These are phyloP conservation scores for Saccharum spontaneum DNA, from an alignment of 176 grass and related monocot species.

Conservation along the genomic window DNA sequence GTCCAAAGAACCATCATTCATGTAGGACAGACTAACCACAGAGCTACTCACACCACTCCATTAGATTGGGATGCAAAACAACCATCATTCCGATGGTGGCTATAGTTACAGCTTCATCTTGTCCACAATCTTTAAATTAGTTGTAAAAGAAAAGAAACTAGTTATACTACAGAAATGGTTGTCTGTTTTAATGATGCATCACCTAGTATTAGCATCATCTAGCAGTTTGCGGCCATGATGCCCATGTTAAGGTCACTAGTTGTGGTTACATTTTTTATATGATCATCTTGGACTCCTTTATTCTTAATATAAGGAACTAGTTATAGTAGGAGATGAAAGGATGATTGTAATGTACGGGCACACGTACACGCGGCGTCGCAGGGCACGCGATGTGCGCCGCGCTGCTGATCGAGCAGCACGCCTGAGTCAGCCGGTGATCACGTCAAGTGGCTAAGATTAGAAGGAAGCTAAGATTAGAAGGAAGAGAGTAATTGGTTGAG, in stretches of 20 bases:
- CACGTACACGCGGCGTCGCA: no score
- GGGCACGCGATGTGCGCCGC: no score
- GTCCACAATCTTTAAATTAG: not conserved
- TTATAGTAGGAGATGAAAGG: not conserved
- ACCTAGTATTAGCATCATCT: not conserved
- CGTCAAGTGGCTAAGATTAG: no score
- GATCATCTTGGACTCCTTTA: not conserved
- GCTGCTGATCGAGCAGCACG: no score
- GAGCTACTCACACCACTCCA: not conserved
- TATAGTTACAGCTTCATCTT: constrained; percentile 3
- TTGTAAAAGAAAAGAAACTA: not conserved
- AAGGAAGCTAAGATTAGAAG: no score
- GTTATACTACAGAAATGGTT: not conserved
- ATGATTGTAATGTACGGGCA: no score
- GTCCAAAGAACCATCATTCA: not conserved
- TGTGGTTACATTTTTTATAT: not conserved
- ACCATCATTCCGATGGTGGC: not conserved
- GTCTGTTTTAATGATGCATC: not conserved
- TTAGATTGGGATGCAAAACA: not conserved
- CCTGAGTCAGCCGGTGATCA: no score
- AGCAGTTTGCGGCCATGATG: not conserved
- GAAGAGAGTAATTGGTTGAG: no score
- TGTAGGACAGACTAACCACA: not conserved
- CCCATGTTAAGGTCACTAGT: not conserved
- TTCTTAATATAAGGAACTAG: not conserved